Base-by-base conservation (phyloP, 106 monocot genomes). In the Dendrobium chrysotoxum region DNA sequence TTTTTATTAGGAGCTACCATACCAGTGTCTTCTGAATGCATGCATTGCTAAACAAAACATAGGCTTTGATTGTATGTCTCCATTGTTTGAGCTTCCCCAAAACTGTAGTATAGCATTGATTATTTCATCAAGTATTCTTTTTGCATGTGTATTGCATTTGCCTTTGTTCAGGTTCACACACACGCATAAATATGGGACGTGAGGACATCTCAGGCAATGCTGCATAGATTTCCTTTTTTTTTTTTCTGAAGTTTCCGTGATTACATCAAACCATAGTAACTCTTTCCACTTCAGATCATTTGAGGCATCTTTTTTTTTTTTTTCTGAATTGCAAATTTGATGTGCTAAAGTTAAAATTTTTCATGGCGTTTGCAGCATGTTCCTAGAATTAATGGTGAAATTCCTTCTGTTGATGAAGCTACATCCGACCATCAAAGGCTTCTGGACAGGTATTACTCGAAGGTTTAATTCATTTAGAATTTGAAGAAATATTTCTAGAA, bases 371-470 rank as follows among this genome's bases (percentile, higher is more conserved):
- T 82, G 78, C 85, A 91, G 91, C 91, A 88, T 86, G 82, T 91
- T 73, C 91, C 88, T 77, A 86, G 70, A 80, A 89, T 87, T 66
- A 92, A 92, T 80, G 83, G 89, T 46, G 91, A 92, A 79, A 92
- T 92, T 81, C 89, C 91, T 75, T 92, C 91, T 75, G 53, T 85
- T 44, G 89, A 89, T 89, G 89, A 92, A 87, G 91, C 91, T 8
- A 92, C 83, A n/a, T 92, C 91, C 54, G 91, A 92, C 66, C 88
- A 92, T 92, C 85, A 92, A 66, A 92, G 91, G 83, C 91, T 92
- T 47, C 74, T 91, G 35, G 85, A 91, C 86, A 88, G 90, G 90
- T 91, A 79, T 46, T 75, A 54, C 39, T 40, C 38, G 45, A 71
- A 77, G n/a, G 40, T 73, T 74, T 74, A 20, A 42, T 74, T 74